phyloP scores from a whole-genome alignment of 1,284 basidiomycete species.

The Pseudozyma sp. region DNA sequence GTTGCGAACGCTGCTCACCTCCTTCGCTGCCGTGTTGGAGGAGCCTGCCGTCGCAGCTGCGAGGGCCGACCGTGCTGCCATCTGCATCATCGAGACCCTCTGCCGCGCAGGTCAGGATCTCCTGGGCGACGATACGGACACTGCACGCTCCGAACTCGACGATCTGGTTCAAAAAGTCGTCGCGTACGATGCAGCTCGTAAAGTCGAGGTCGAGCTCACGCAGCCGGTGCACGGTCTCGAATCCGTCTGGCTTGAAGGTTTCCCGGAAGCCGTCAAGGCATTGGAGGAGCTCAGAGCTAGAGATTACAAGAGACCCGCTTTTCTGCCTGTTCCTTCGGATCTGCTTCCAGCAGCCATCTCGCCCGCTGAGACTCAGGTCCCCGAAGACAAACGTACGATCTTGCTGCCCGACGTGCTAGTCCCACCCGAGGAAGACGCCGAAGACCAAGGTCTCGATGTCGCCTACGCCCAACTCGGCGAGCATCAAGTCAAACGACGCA shows the following conservation, averaged over 20 bases:
- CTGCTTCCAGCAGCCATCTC: conserved; percentile 62
- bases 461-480: conserved; percentile 39
- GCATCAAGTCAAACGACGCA: conserved; percentile 37
- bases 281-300: conserved; percentile 40
- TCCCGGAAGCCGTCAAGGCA: conserved; percentile 57
- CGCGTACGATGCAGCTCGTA: conserved; percentile 53
- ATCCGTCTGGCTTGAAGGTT: conserved; percentile 58
- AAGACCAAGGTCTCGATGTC: conserved; percentile 56
- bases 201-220: conserved; percentile 52
- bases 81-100: conserved; percentile 87
- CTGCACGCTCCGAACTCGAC: conserved; percentile 52
- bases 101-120: conserved; percentile 62
- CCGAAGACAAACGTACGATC: conserved; percentile 33
- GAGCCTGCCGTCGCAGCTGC: conserved; percentile 89
- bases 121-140: conserved; percentile 15
- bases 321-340: conserved; percentile 57
- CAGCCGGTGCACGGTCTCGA: conserved; percentile 47
- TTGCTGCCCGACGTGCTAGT: conserved; percentile 58
- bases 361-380: conserved; percentile 29
- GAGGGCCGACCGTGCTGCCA: conserved; percentile 83
- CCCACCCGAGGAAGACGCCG: conserved; percentile 59
- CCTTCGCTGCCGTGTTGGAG: conserved; percentile 84
- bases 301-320: conserved; percentile 51
- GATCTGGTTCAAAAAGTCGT: conserved; percentile 53
- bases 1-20: conserved; percentile 80